Evolutionary conservation across 2,329 filamentous ascomycete genomes (phyloP), one percentile per base, ranked within the genome.

Genomic region (Colletotrichum noveboracense): DNA sequence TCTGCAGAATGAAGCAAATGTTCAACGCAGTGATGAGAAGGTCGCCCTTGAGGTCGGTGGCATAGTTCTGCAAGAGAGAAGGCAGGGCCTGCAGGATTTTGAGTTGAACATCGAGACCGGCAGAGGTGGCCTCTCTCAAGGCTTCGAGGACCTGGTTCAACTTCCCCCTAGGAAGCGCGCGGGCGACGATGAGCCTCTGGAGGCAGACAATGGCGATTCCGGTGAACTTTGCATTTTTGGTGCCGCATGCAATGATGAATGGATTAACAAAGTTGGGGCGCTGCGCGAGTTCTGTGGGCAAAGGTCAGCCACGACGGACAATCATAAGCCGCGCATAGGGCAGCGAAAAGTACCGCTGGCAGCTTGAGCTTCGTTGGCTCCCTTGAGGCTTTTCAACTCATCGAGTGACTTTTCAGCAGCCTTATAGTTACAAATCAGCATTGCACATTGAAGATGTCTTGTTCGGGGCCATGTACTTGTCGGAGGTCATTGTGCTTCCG

Each of bases 21-120:
- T 98, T 96, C 78, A 99, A 86, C 1, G 95, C 92, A 12, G 92
- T 95, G 32, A 95, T 94, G 52, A 99, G 89, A 38, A 98, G 87
- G 75, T 96, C 94, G 3, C 94, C 95, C 75, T 93, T 93, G 48
- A 99, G 87, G 72, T 98, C 94, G 43, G 90, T 89, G 0, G 95
- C 92, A 85, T 98, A 98, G 80, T 98, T 98, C 79, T 98, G 96
- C 28, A 98, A 86, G 43, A 99, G 85, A 2, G 96, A 95, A 6
- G 97, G 97, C 18, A 99, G 86, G 2, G 96, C 95, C 83, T 99
- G 97, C 16, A 99, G 87, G 68, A 98, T 97, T 85, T 98, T 98
- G 79, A 99, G 91, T 82, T 99, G 97, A 4, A 98, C 94, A 85
- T 99, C 97, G 75, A 98, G 86, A 16, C 92, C 88, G 82, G 95